phyloP scores from a whole-genome alignment of 805 yeast genomes.

The Osmozyma mogii region DNA sequence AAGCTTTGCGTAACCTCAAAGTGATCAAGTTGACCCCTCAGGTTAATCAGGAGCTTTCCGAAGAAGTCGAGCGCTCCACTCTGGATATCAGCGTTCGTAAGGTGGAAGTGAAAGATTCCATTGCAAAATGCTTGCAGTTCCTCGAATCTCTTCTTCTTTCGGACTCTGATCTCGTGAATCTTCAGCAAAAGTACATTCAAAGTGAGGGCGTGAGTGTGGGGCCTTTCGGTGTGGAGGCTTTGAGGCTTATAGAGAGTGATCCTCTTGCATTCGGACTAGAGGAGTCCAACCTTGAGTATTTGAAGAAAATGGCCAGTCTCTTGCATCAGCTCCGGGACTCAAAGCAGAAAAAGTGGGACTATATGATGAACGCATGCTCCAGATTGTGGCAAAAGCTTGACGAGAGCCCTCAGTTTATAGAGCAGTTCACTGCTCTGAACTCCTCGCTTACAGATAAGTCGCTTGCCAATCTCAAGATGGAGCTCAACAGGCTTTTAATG shows the following conservation, averaged over 20 bases:
- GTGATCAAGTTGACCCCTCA: slow-evolving; percentile 31
- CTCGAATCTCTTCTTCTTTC: slow-evolving; percentile 22
- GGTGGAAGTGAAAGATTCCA: slow-evolving; percentile 15
- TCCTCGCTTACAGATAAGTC: slow-evolving; percentile 39
- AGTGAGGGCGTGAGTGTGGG: slow-evolving; percentile 17
- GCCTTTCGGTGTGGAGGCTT: slow-evolving; percentile 30
- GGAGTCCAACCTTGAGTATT: slow-evolving; percentile 25
- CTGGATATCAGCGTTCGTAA: slow-evolving; percentile 18
- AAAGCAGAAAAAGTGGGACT: slow-evolving; percentile 29
- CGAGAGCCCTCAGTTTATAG: slow-evolving; percentile 35
- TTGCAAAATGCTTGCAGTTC: slow-evolving; percentile 18
- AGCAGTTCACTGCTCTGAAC: slow-evolving; percentile 38
- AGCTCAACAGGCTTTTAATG: slow-evolving; percentile 48
- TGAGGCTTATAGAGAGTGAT: slow-evolving; percentile 25
- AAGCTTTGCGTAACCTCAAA: slow-evolving; percentile 27
- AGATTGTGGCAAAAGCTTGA: slow-evolving; percentile 51
- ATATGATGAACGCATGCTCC: slow-evolving; percentile 33
- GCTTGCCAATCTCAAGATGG: slow-evolving; percentile 44
- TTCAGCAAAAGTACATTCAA: slow-evolving; percentile 22
- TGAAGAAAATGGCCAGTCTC: slow-evolving; percentile 22
- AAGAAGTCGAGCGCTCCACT: slow-evolving; percentile 20
- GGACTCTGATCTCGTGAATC: slow-evolving; percentile 24
- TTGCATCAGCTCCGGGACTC: slow-evolving; percentile 25
- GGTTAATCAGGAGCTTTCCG: slow-evolving; percentile 14
- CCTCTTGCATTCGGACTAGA: slow-evolving; percentile 34